Evolutionary conservation across 495 filamentous ascomycete genomes (phyloP), one percentile per base, ranked within the genome.

Genomic region (Talaromyces adpressus): DNA sequence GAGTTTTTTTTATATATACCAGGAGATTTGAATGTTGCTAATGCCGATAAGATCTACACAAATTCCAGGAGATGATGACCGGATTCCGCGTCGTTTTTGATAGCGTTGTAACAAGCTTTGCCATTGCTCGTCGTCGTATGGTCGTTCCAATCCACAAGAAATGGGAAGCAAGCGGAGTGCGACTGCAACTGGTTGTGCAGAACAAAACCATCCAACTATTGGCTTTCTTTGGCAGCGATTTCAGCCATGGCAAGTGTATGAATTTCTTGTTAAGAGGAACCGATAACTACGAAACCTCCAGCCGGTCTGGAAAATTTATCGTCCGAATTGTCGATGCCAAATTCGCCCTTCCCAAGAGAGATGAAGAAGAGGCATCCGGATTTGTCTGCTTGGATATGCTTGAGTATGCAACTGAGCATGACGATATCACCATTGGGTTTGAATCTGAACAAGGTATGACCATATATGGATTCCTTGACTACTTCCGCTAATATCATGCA

Each of bases 111-210:
- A 77, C 83, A 0, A 86, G 82, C 4, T 91, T 95, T 67, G 84
- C 87, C 63, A 94, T 96, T 62, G 87, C 91, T 2, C 89, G 91
- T n/a, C 84, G 90, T 51, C 84, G 90, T 63, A 91, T 89, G 84
- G 88, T 94, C 23, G 89, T 93, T n/a, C 91, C 90, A 0, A 91
- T 93, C 57, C 86, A 92, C 74, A 95, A 96, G 76, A 92, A 90
- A 71, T 93, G 91, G 90, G 90, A 93, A 68, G 89, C 91, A 2
- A 83, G 77, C 11, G 75, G 78, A 34, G 88, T 89, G 12, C 85
- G 92, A 16, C 76, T 97, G 23, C 92, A 96, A 72, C 77, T 97
- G 41, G 83, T 97, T 23, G 80, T 84, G 61, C 87, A 87, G 54
- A 87, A 89, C 49, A 89, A 85, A 70, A 81, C 85, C 30, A 73